Conservation (phyloP, 1,284 basidiomycete species). For the Sparassis latifolia region DNA sequence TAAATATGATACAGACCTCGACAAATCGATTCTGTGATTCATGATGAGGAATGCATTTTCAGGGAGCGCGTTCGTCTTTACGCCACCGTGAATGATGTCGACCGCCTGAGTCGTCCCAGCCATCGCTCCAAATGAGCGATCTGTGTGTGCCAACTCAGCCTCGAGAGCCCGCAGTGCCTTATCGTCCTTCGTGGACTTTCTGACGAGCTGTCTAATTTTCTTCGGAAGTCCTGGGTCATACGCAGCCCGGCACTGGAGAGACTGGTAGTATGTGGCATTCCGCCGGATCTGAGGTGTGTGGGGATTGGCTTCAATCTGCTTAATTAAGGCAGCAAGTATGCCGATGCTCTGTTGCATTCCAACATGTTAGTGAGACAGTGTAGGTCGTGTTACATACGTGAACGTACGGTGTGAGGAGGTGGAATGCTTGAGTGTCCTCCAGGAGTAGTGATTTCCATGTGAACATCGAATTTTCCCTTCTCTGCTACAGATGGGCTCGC, state of each 20-base stretch:
- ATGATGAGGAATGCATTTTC: slow-evolving; percentile 46
- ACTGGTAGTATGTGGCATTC: slow-evolving; percentile 20
- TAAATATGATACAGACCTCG: slow-evolving; percentile 23
- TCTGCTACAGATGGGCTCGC: slow-evolving; percentile 51
- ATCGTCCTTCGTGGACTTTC: slow-evolving; percentile 31
- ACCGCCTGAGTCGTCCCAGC: slow-evolving; percentile 67
- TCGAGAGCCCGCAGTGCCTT: slow-evolving; percentile 37
- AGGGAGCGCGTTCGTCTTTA: slow-evolving; percentile 53
- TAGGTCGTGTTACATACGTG: background rate
- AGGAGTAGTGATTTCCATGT: slow-evolving; percentile 41
- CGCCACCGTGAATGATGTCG: slow-evolving; percentile 61
- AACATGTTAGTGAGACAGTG: background rate
- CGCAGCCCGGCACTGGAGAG: slow-evolving; percentile 33
- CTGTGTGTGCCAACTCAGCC: slow-evolving; percentile 24
- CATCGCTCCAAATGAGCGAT: slow-evolving; percentile 27
- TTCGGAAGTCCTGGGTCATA: slow-evolving; percentile 37
- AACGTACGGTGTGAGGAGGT: slow-evolving; percentile 44
- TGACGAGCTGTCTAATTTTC: slow-evolving; percentile 31
- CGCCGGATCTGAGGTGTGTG: slow-evolving; percentile 29
- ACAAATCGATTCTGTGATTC: slow-evolving; percentile 45
- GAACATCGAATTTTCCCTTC: slow-evolving; percentile 61
- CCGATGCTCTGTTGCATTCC: slow-evolving; percentile 40
- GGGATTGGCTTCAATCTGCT: slow-evolving; percentile 44
- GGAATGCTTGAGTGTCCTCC: slow-evolving; percentile 68
- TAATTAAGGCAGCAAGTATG: slow-evolving; percentile 44